Conservation (phyloP, 176 grass and related monocot species). For the Triticum timopheevii region DNA sequence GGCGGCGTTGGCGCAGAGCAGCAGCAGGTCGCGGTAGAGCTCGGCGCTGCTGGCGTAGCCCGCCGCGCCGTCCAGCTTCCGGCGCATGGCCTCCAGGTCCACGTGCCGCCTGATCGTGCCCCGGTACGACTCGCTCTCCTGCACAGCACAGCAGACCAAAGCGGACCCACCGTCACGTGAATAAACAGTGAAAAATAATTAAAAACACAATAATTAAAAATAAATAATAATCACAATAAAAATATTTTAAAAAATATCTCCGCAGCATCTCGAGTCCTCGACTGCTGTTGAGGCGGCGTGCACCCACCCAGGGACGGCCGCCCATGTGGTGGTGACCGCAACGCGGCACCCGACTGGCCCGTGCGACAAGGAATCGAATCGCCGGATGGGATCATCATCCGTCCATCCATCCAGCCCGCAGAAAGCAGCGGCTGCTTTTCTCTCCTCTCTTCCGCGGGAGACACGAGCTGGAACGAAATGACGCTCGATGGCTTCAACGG, state of each 20-base stretch:
- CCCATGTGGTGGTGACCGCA: neutral
- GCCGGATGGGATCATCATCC: neutral
- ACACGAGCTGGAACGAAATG: neutral
- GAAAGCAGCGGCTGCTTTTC: neutral
- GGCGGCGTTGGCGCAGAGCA: slow-evolving; percentile 70
- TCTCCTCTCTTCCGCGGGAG: neutral
- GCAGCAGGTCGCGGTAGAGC: slow-evolving; percentile 81
- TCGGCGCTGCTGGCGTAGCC: slow-evolving; percentile 33
- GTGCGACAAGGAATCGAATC: neutral
- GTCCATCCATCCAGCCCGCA: neutral
- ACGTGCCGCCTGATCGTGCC: slow-evolving; percentile 70
- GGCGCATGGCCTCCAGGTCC: slow-evolving; percentile 64
- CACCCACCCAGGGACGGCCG: too few species aligned
- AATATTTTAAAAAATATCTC: neutral
- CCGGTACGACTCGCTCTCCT: slow-evolving; percentile 60
- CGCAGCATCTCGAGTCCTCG: too few species aligned
- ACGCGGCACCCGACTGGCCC: slow-evolving; percentile 28
- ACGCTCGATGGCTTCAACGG: neutral
- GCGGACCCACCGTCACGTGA: neutral
- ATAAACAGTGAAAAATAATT: neutral
- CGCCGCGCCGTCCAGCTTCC: slow-evolving; percentile 33
- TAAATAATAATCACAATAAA: too few species aligned
- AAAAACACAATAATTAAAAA: neutral
- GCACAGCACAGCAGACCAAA: neutral
- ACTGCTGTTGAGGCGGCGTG: too few species aligned